These are phyloP conservation scores for Orychophragmus violaceus DNA, from an alignment of 345 rosid species.

Conservation along the genomic window DNA sequence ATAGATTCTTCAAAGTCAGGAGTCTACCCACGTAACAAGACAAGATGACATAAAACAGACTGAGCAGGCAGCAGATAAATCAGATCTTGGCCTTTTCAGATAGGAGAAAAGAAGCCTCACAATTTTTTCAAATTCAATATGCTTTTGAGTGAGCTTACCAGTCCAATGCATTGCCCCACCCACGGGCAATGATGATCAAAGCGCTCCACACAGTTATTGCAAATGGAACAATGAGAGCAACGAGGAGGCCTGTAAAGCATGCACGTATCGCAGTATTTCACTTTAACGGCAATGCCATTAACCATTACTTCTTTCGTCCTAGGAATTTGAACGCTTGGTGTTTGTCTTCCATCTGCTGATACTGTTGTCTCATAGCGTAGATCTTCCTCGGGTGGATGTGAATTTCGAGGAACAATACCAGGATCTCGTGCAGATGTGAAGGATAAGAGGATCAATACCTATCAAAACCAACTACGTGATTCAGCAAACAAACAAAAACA, in stretches of 20 bases:
- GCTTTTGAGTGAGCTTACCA: constrained; percentile 46
- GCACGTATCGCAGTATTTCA: constrained; percentile 95
- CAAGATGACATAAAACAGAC: neutral
- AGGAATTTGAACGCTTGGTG: constrained; percentile 80
- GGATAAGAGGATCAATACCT: constrained; percentile 82
- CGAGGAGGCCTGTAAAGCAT: constrained; percentile 99
- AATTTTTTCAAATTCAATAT: neutral
- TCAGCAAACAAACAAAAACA: constrained; percentile 7
- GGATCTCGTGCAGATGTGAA: constrained; percentile 92
- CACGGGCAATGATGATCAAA: constrained; percentile 99
- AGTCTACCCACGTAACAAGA: neutral
- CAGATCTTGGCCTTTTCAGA: constrained; percentile 2
- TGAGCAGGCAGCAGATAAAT: neutral
- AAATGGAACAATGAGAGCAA: constrained; percentile 61
- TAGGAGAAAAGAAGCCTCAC: neutral
- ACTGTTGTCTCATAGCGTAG: constrained; percentile 51
- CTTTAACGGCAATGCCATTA: constrained; percentile 70
- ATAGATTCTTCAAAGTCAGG: neutral
- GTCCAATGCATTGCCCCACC: constrained; percentile 98
- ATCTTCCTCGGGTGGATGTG: constrained; percentile 94
- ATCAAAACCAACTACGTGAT: constrained; percentile 29
- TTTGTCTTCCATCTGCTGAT: constrained; percentile 67
- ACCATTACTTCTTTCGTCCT: constrained; percentile 79
- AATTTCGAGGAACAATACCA: constrained; percentile 84
- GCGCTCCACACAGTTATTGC: constrained; percentile 62